These are phyloP conservation scores for Tuber indicum DNA, from an alignment of 495 filamentous ascomycete species.

Conservation along the genomic window DNA sequence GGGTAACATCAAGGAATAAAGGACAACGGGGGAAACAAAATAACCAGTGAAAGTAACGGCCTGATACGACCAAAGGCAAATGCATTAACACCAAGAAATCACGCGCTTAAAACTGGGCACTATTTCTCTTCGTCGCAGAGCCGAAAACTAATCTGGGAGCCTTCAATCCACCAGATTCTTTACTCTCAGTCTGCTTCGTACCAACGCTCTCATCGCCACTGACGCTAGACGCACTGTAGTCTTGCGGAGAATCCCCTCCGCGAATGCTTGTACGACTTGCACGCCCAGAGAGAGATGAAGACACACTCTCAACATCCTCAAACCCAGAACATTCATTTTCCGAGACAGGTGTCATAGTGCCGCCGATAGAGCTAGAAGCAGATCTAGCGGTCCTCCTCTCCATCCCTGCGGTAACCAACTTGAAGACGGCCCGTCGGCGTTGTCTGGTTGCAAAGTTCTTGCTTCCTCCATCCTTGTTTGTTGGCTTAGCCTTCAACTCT, in stretches of 20 bases:
- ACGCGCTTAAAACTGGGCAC: slow-evolving; percentile 51
- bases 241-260: slow-evolving; percentile 59
- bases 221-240: slow-evolving; percentile 57
- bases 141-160: slow-evolving; percentile 80
- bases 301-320: slow-evolving; percentile 77
- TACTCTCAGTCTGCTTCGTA: slow-evolving; percentile 47
- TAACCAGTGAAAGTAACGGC: slow-evolving; percentile 22
- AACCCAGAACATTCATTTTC: slow-evolving; percentile 73
- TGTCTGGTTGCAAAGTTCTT: slow-evolving; percentile 96
- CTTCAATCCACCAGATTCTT: slow-evolving; percentile 55
- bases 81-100: slow-evolving; percentile 12
- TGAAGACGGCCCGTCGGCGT: slow-evolving; percentile 84
- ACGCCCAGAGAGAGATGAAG: slow-evolving; percentile 71
- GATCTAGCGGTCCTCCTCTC: slow-evolving; percentile 68
- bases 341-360: slow-evolving; percentile 82
- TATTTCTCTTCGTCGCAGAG: slow-evolving; percentile 87
- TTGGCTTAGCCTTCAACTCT: slow-evolving; percentile 83
- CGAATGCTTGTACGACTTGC: slow-evolving; percentile 73
- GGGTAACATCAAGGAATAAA: slow-evolving; percentile 16
- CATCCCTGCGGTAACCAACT: slow-evolving; percentile 80
- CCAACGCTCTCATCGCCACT: slow-evolving; percentile 58
- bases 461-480: slow-evolving; percentile 89
- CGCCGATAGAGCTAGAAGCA: slow-evolving; percentile 54
- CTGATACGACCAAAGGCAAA: slow-evolving; percentile 9
- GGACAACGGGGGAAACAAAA: slow-evolving; percentile 22